phyloP scores from a whole-genome alignment of 441 rosid genomes.

The Corymbia citriodora region DNA sequence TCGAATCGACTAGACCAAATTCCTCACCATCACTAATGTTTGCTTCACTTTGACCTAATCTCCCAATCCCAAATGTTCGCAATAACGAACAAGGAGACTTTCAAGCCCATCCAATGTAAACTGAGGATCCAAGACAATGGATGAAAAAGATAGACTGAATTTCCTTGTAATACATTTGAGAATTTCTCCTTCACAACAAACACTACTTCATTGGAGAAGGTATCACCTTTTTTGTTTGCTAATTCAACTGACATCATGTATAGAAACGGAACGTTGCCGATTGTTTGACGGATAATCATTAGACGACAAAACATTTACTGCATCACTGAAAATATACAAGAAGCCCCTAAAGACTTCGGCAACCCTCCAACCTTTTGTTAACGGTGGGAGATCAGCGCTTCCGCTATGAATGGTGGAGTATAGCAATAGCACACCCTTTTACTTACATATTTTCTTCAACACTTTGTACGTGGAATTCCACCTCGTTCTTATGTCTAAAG shows the following conservation, averaged over 20 bases:
- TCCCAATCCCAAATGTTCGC: not conserved
- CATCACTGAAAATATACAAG: not conserved
- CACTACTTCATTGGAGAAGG: not conserved
- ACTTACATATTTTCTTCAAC: not conserved
- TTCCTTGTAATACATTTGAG: not conserved
- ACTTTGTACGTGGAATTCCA: not conserved
- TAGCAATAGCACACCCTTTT: not conserved
- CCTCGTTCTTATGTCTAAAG: not conserved
- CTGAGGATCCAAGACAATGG: not conserved
- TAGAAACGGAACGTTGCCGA: not conserved
- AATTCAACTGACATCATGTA: not conserved
- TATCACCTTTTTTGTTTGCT: not conserved
- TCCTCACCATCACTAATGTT: not conserved
- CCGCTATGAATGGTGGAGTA: not conserved
- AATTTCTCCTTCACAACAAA: not conserved
- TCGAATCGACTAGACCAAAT: not conserved
- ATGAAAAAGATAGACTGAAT: not conserved
- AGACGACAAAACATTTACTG: not conserved
- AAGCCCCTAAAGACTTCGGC: not conserved
- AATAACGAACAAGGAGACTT: not conserved
- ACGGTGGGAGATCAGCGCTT: not conserved
- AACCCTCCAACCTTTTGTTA: not conserved
- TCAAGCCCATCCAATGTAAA: not conserved
- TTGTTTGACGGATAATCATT: not conserved
- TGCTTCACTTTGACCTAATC: not conserved